These are phyloP conservation scores for Anaeromyces robustus DNA, from an alignment of 192 early-diverging fungal species.

Conservation along the genomic window DNA sequence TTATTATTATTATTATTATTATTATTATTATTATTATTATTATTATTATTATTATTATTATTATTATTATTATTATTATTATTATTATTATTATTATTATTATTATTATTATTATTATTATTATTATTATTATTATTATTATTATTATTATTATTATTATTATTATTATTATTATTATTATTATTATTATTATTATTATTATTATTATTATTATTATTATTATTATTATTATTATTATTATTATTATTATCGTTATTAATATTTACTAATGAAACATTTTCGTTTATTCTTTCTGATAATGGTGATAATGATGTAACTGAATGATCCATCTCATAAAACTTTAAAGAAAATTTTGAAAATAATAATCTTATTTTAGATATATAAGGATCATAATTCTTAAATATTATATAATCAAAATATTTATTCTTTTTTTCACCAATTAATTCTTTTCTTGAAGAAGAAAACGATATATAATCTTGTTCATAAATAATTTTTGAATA, in stretches of 20 bases:
- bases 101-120: background rate
- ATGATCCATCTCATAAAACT: background rate
- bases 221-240: too few relatives aligned
- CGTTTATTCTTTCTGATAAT: background rate
- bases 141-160: background rate
- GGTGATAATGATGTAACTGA: background rate
- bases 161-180: background rate
- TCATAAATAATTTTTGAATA: background rate
- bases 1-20: background rate
- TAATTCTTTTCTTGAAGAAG: background rate
- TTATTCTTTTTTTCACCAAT: background rate
- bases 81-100: background rate
- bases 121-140: too few relatives aligned
- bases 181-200: background rate
- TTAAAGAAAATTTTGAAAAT: background rate
- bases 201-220: too few relatives aligned
- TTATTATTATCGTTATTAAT: too few relatives aligned
- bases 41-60: background rate
- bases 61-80: too few relatives aligned
- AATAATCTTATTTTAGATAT: background rate
- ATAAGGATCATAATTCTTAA: background rate
- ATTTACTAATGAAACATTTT: too few relatives aligned
- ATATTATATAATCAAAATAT: background rate
- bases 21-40: background rate
- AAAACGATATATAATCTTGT: background rate